Evolutionary conservation across 345 rosid genomes (phyloP).

Genomic region (Rhodamnia argentea): DNA sequence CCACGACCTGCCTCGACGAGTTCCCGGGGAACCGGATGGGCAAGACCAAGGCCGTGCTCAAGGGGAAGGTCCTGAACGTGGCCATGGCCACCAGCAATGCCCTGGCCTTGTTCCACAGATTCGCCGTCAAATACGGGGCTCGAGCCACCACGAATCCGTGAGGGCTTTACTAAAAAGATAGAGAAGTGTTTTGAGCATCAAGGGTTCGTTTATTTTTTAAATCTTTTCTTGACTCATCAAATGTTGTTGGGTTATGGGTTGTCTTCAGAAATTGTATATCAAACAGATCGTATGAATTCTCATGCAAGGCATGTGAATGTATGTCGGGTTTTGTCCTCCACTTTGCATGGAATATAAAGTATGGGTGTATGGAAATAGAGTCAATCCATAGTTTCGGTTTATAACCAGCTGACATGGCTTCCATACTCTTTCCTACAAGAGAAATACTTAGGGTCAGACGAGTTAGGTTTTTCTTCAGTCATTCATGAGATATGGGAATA

Average conservation of each 20-base stretch:
- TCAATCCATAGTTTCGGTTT: background rate
- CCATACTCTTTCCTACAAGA: background rate
- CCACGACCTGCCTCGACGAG: constrained; percentile 40
- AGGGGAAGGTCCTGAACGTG: constrained; percentile 64
- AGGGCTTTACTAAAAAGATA: background rate
- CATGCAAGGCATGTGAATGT: background rate
- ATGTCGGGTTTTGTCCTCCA: background rate
- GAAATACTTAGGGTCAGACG: background rate
- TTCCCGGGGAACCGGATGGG: constrained; percentile 50
- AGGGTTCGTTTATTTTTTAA: background rate
- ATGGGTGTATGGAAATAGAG: background rate
- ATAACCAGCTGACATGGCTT: background rate
- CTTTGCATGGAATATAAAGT: background rate
- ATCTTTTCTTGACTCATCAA: background rate
- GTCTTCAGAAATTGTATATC: background rate
- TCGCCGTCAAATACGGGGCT: constrained; percentile 32
- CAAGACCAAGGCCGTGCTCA: constrained; percentile 63
- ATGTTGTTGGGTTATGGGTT: background rate
- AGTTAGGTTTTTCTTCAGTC: background rate
- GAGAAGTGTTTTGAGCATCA: background rate
- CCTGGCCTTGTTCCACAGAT: constrained; percentile 55
- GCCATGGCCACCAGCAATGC: constrained; percentile 79
- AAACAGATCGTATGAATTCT: background rate
- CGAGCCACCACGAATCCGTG: constrained; percentile 10
- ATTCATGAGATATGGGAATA: background rate